phyloP scores from a whole-genome alignment of 2,329 filamentous ascomycete species.

The Fusarium sambucinum region DNA sequence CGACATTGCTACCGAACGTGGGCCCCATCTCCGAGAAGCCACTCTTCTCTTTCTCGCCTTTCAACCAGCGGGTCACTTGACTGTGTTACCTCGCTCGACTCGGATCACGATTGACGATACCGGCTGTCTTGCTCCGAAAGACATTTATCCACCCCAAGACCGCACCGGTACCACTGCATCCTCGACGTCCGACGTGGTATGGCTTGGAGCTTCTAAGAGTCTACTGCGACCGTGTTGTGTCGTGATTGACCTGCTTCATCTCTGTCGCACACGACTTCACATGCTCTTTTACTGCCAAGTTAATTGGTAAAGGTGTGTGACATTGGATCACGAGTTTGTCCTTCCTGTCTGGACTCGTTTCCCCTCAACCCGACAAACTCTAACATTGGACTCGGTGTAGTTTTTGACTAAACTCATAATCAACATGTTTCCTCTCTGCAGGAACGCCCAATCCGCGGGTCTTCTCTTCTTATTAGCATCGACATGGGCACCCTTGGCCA shows the following conservation, averaged over 20 bases:
- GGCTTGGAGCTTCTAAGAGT: conserved; percentile 41
- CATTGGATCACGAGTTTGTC: conserved; percentile 8
- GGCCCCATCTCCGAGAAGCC: conserved; percentile 9
- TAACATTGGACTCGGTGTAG: conserved; percentile 16
- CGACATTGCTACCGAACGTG: conserved; percentile 10
- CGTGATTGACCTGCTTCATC: conserved; percentile 41
- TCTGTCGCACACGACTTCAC: conserved; percentile 39
- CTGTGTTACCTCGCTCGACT: conserved; percentile 42
- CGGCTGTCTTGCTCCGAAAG: conserved; percentile 30
- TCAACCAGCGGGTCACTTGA: conserved; percentile 20
- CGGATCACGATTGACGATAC: conserved; percentile 35
- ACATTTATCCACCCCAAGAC: conserved; percentile 23
- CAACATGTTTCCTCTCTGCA: conserved; percentile 41
- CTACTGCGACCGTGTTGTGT: conserved; percentile 40
- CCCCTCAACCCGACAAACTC: conserved; percentile 14
- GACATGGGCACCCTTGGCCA: conserved; percentile 42
- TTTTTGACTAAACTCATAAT: conserved; percentile 29
- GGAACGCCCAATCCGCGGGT: conserved; percentile 40
- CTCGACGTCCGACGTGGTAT: conserved; percentile 42
- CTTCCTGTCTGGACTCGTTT: not conserved
- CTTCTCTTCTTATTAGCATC: conserved; percentile 45
- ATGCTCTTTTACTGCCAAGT: conserved; percentile 23
- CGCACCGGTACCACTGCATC: conserved; percentile 30
- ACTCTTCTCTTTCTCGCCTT: conserved; percentile 8
- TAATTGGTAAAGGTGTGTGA: conserved; percentile 44